A percentile compares a stretch with the other conserved stretches of the same genome.
Conservation (phyloP, 495 filamentous ascomycete species). For the Aspergillus bridgeri region DNA sequence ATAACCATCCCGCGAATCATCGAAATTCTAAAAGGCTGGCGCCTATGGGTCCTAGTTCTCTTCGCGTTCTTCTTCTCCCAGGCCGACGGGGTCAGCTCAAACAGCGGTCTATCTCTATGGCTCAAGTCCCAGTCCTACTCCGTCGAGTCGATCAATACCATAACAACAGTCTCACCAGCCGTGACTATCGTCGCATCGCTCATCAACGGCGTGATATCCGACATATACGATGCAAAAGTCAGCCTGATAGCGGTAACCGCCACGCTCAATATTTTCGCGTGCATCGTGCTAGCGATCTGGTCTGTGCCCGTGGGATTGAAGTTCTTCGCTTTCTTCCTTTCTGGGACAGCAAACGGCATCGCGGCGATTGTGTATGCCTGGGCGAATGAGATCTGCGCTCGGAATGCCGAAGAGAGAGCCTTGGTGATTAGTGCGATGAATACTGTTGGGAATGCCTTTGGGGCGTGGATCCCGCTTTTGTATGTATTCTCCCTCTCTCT, state of each 20-base stretch:
- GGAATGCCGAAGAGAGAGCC: conserved; percentile 54
- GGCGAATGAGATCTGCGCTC: conserved; percentile 55
- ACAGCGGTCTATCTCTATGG: conserved; percentile 36
- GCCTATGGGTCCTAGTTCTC: conserved; percentile 24
- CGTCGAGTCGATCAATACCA: conserved; percentile 40
- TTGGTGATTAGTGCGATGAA: conserved; percentile 54
- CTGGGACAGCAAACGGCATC: conserved; percentile 26
- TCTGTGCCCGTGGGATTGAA: conserved; percentile 43
- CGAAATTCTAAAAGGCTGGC: conserved; percentile 24
- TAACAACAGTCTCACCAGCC: conserved; percentile 37
- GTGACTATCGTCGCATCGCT: conserved; percentile 41
- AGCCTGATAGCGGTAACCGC: conserved; percentile 38
- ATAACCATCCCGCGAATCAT: conserved; percentile 20
- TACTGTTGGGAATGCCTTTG: conserved; percentile 46
- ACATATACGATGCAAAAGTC: conserved; percentile 37
- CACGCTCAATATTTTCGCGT: conserved; percentile 32
- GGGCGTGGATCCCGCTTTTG: conserved; percentile 28
- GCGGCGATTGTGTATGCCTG: conserved; percentile 34
- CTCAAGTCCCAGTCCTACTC: conserved; percentile 40
- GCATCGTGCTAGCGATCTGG: conserved; percentile 46
- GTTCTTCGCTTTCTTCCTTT: conserved; percentile 44
- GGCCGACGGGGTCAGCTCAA: conserved; percentile 24
- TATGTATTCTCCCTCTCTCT: conserved; percentile 7
- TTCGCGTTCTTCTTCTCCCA: conserved; percentile 38
- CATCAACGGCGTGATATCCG: conserved; percentile 40